These are phyloP conservation scores for Debaryomyces sp. DNA, from an alignment of 1,139 yeast species.

Conservation along the genomic window DNA sequence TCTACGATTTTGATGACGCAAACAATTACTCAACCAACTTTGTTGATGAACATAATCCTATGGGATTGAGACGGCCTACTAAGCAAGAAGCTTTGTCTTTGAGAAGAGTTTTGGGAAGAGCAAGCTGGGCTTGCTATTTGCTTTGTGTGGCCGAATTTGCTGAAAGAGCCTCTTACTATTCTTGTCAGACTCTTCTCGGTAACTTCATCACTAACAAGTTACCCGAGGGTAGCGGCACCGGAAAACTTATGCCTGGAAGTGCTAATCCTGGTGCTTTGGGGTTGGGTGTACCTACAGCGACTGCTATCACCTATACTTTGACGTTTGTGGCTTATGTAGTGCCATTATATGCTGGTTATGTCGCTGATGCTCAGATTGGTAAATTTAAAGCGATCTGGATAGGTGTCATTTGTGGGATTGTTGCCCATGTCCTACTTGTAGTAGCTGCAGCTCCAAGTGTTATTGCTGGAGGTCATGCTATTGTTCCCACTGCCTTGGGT, in stretches of 20 bases:
- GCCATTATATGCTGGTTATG: slow-evolving; percentile 47
- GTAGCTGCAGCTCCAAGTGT: slow-evolving; percentile 44
- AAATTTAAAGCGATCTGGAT: slow-evolving; percentile 45
- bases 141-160: slow-evolving; percentile 49
- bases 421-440: slow-evolving; percentile 31
- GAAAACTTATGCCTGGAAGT: slow-evolving; percentile 40
- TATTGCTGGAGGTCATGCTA: slow-evolving; percentile 36
- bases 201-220: slow-evolving; percentile 51
- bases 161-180: slow-evolving; percentile 51
- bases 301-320: slow-evolving; percentile 41
- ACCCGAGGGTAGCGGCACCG: slow-evolving; percentile 52
- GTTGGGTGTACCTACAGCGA: slow-evolving; percentile 41
- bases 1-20: slow-evolving; percentile 24
- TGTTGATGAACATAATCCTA: slow-evolving; percentile 35
- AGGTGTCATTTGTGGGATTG: slow-evolving; percentile 40
- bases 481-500: slow-evolving; percentile 38
- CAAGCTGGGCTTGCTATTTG: slow-evolving; percentile 30
- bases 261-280: slow-evolving; percentile 45
- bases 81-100: slow-evolving; percentile 48
- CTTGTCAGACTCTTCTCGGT: slow-evolving; percentile 42
- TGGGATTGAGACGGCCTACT: slow-evolving; percentile 40
- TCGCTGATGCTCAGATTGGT: slow-evolving; percentile 45
- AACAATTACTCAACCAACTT: slow-evolving; percentile 24
- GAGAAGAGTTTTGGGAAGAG: slow-evolving; percentile 38
- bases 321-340: slow-evolving; percentile 46